Conservation (phyloP, 305 asterid species). For the Andrographis paniculata region DNA sequence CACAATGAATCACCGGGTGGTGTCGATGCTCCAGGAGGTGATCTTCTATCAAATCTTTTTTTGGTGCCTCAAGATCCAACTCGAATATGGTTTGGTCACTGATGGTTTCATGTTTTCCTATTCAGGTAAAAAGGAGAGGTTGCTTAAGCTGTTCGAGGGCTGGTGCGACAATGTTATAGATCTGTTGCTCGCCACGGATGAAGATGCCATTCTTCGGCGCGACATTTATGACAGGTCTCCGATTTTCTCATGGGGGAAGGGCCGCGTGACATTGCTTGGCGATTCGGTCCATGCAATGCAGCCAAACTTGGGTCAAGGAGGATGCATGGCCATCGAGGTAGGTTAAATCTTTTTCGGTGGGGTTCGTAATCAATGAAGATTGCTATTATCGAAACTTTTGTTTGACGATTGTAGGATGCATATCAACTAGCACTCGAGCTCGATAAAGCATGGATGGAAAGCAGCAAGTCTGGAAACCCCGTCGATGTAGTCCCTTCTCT, state of each 20-base stretch:
- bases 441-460: conserved; percentile 47
- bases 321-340: conserved; percentile 99
- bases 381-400: neutral
- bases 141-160: conserved; percentile 67
- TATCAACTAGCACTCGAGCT: conserved; percentile 91
- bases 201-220: conserved; percentile 84
- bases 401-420: conserved; percentile 51
- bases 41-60: neutral
- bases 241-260: conserved; percentile 78
- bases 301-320: conserved; percentile 99
- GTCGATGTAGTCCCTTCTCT: conserved; percentile 55
- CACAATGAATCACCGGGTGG: conserved; percentile 80
- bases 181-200: conserved; percentile 63
- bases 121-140: conserved; percentile 74
- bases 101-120: too few relatives aligned
- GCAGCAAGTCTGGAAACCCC: conserved; percentile 41
- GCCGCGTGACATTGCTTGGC: conserved; percentile 87
- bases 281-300: conserved; percentile 98
- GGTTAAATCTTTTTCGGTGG: neutral
- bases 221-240: conserved; percentile 86
- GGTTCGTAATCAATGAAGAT: neutral
- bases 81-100: too few relatives aligned
- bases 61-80: too few relatives aligned
- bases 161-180: conserved; percentile 95
- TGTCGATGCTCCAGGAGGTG: conserved; percentile 53